Conservation (phyloP, 78 protist genomes). For the Tieghemostelium lacteum region DNA sequence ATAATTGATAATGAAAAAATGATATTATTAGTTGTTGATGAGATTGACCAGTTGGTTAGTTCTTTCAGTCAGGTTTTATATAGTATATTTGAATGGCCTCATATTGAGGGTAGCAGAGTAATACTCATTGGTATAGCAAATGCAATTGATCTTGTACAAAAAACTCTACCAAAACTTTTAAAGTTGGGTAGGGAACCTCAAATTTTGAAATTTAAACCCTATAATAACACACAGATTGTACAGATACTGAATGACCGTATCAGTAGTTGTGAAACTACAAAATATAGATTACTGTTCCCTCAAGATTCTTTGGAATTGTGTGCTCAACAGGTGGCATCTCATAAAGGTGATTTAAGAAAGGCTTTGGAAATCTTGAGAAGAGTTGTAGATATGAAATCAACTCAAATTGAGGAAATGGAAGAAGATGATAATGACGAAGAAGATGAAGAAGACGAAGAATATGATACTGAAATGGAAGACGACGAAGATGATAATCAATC, state of each 20-base stretch:
- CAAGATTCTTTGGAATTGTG: slow-evolving; percentile 10
- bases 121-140: slow-evolving; percentile 63
- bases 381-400: neutral
- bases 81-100: slow-evolving; percentile 61
- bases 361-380: slow-evolving; percentile 43
- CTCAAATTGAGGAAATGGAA: neutral
- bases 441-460: neutral
- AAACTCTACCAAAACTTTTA: slow-evolving; percentile 14
- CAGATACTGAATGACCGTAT: slow-evolving; percentile 4
- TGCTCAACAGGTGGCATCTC: neutral
- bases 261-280: neutral
- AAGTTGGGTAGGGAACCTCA: slow-evolving; percentile 1
- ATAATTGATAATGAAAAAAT: neutral
- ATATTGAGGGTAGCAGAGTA: slow-evolving; percentile 1
- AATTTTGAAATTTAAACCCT: slow-evolving; percentile 28
- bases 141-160: slow-evolving; percentile 26
- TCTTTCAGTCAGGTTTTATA: neutral
- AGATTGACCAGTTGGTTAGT: slow-evolving; percentile 21
- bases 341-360: slow-evolving; percentile 49
- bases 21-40: slow-evolving; percentile 50
- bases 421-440: neutral
- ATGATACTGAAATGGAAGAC: neutral
- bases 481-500: neutral
- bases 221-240: slow-evolving; percentile 3
- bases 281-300: neutral